Base-by-base conservation (phyloP, 2,329 filamentous ascomycete genomes). In the Hysterium pulicare region DNA sequence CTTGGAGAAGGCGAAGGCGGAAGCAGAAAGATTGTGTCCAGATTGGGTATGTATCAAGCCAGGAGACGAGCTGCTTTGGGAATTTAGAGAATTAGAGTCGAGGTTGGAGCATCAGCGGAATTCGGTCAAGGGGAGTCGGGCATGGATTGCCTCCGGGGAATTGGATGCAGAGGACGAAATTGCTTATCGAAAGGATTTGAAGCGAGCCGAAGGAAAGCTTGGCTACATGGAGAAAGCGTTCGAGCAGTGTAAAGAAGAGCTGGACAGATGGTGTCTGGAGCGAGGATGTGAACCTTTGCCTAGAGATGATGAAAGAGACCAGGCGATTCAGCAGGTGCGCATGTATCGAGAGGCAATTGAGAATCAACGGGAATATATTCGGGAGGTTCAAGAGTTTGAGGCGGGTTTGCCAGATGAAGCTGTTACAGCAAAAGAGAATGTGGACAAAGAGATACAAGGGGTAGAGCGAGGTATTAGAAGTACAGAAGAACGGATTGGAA, bases 11-110 rank as follows among this genome's bases (percentile, higher is more conserved):
- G 34, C 44, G 5, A 34, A 32, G 13, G 8, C 34, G 28, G 33
- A 42, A 16, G 44, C 40, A 2, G 31, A 35, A 15, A 31, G 17
- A 7, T n/a, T 46, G n/a, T 46, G 39, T 33, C 44, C 44, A 13
- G 35, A 22, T 4, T 39, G 44, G 10, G 28, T 39, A 3, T 39
- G 34, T 37, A 33, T 42, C 13, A n/a, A n/a, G n/a, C 17, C 32
- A 10, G 44, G 39, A 3, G 6, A 38, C 22, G 39, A 46, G 10
- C 34, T 36, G 4, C 21, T 46, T 3, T 46, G 44, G 44, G 33
- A 42, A 23, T 19, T 46, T 15, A 23, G 38, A 32, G 13, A 34
- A 10, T 28, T 46, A 21, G 34, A 37, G 13, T 22, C 34, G 34
- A 20, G 13, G 21, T 24, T 37, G 21, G 34, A 37, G 34, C n/a